phyloP scores from a whole-genome alignment of 2,329 filamentous ascomycete genomes.

The Chrysosporium queenslandicum region DNA sequence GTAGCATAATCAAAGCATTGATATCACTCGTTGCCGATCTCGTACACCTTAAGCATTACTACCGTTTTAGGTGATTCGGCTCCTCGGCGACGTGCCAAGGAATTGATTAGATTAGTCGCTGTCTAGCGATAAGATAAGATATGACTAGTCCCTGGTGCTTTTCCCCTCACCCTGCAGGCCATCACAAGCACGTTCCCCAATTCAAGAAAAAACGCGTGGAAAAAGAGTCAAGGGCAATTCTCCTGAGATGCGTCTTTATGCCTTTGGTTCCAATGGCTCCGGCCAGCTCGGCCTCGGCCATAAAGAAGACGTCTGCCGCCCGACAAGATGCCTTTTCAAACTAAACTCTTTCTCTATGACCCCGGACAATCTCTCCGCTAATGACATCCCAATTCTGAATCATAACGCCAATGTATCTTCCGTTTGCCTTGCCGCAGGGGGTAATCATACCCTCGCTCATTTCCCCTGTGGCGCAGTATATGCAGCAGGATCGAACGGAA shows the following conservation, averaged over 20 bases:
- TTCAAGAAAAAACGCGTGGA: background rate
- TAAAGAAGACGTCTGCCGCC: constrained; percentile 58
- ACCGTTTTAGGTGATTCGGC: no score
- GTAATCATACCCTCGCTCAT: constrained; percentile 76
- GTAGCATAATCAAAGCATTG: no score
- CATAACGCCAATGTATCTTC: background rate
- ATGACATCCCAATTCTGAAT: background rate
- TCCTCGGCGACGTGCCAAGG: no score
- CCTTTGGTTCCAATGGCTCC: constrained; percentile 67
- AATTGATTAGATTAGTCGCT: no score
- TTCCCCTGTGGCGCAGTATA: constrained; percentile 51
- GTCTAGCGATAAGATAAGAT: no score
- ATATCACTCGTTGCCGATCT: no score
- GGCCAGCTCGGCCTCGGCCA: constrained; percentile 65
- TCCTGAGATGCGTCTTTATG: constrained; percentile 43
- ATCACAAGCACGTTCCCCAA: no score
- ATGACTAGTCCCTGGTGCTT: no score
- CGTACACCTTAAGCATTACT: no score
- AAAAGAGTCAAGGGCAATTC: background rate
- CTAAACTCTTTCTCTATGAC: background rate
- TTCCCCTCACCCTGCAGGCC: no score
- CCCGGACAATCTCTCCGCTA: background rate
- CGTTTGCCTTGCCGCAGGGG: constrained; percentile 50
- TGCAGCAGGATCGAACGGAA: constrained; percentile 53
- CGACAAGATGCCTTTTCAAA: constrained; percentile 51